Base-by-base conservation (phyloP, 192 early-diverging fungal species). In the Backusella liffmaniae region DNA sequence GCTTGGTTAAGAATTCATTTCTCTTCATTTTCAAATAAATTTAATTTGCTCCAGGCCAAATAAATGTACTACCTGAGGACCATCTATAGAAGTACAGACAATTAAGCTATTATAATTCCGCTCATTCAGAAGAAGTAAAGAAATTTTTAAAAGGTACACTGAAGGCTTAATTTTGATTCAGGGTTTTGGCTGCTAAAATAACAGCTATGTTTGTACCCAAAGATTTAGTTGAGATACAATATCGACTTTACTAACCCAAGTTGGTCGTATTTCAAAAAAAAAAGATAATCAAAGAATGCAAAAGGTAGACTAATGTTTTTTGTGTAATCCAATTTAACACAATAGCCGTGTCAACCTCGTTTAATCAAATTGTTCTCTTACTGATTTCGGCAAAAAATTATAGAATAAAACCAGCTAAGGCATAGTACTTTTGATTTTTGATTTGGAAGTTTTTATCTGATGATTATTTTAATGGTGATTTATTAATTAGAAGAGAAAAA, bases 191-290 rank as follows among this genome's bases (percentile, higher is more conserved):
- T 83, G 4, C 91, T 32, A 32, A 32, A 32, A 32, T 32, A 32
- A 32, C 32, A 32, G 32, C 32, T 93, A 92, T 84, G 26, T 98
- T 80, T 3, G 94, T 92, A 12, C 85, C 77, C 89, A 99, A 94
- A 13, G 96, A 87, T 79, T 72, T 51, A 99, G 86, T 81, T 99
- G 97, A 23, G 97, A 78, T 10, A 88, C 91, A 4, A 96, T 99
- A 73, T 97, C 98, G 73, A 93, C 79, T 84, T 97, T 98, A 84
- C 94, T 95, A 42, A 97, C 93, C 32, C 82, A 76, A 4, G 95
- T 97, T 16, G 97, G 96, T 13, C 87, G 84, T 7, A 99, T 95
- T 84, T 99, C 96, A 1, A 94, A 95, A 6, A 94, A 95, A 5
- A 94, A 92, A 98, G 91, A 1, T 94, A 91, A 16, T 13, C 15